Evolutionary conservation across 768 basidiomycete species (phyloP).

Genomic region (Lyophyllum semitale): DNA sequence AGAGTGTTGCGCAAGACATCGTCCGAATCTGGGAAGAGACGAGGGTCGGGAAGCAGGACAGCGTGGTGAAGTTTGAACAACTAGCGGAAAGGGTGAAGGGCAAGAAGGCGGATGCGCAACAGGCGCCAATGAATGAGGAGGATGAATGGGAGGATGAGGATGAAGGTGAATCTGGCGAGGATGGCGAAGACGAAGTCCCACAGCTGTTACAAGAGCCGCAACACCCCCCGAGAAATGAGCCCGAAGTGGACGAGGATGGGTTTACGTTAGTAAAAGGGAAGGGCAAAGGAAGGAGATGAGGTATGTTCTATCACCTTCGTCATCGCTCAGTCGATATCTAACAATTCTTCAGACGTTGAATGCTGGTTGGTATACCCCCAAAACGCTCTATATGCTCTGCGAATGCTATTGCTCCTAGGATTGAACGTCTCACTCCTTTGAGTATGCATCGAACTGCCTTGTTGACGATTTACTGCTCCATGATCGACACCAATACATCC

Average conservation of each 20-base stretch:
- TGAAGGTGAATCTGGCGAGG: slow-evolving; percentile 49
- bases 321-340: background rate
- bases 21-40: slow-evolving; percentile 67
- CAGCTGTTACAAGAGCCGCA: slow-evolving; percentile 46
- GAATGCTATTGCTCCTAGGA: too few species aligned
- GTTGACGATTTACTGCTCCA: too few species aligned
- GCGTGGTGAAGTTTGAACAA: slow-evolving; percentile 64
- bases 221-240: slow-evolving; percentile 44
- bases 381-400: background rate
- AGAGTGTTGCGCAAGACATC: slow-evolving; percentile 71
- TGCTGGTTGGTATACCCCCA: background rate
- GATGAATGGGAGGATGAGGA: slow-evolving; percentile 30
- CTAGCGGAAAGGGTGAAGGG: slow-evolving; percentile 59
- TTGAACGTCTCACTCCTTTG: too few species aligned
- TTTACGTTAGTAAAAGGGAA: slow-evolving; percentile 79
- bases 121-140: slow-evolving; percentile 43
- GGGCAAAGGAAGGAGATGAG: slow-evolving; percentile 46
- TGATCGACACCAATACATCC: too few species aligned
- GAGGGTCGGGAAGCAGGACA: slow-evolving; percentile 41
- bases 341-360: background rate
- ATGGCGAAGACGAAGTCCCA: slow-evolving; percentile 54
- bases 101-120: slow-evolving; percentile 53
- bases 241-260: slow-evolving; percentile 89
- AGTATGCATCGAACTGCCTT: too few species aligned
- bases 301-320: background rate